Evolutionary conservation across 306 rosid genomes (phyloP).

Genomic region (Ormosia semicastrata): DNA sequence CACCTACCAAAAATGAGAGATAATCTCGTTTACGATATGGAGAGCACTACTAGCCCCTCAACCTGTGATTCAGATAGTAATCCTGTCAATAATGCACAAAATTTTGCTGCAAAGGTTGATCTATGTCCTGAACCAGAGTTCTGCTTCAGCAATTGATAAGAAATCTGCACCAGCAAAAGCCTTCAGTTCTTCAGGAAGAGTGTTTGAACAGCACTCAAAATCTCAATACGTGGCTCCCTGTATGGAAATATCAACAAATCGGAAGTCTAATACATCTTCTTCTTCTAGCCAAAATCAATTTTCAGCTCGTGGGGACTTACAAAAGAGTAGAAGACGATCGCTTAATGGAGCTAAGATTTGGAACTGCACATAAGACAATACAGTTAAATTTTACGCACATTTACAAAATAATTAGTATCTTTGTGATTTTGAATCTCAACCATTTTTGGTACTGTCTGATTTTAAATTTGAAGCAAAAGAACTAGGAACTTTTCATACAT

Average conservation of each 20-base stretch:
- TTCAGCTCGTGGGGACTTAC: constrained; percentile 50
- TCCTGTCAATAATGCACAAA: constrained; percentile 24
- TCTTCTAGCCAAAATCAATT: constrained; percentile 42
- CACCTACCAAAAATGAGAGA: constrained; percentile 58
- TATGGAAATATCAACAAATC: constrained; percentile 40
- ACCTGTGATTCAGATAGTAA: constrained; percentile 83
- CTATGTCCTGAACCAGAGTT: constrained; percentile 10
- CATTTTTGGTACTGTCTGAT: neutral
- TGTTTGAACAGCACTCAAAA: constrained; percentile 27
- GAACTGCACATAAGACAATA: constrained; percentile 40
- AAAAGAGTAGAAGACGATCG: constrained; percentile 44
- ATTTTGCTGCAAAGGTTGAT: neutral
- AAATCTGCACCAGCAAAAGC: constrained; percentile 30
- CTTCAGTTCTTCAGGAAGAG: constrained; percentile 25
- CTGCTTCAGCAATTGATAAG: constrained; percentile 27
- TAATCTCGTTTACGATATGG: constrained; percentile 86
- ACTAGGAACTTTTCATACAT: neutral
- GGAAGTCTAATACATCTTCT: constrained; percentile 30
- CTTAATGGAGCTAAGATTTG: constrained; percentile 33
- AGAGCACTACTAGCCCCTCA: constrained; percentile 63
- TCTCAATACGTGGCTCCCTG: constrained; percentile 50
- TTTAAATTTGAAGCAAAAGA: neutral
- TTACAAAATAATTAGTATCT: neutral
- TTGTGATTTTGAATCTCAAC: neutral
- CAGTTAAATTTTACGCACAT: neutral